A percentile compares a stretch with the other conserved stretches of the same genome.
These are phyloP conservation scores for Fusarium lyarnte DNA, from an alignment of 2,329 filamentous ascomycete genomes.

Conservation along the genomic window DNA sequence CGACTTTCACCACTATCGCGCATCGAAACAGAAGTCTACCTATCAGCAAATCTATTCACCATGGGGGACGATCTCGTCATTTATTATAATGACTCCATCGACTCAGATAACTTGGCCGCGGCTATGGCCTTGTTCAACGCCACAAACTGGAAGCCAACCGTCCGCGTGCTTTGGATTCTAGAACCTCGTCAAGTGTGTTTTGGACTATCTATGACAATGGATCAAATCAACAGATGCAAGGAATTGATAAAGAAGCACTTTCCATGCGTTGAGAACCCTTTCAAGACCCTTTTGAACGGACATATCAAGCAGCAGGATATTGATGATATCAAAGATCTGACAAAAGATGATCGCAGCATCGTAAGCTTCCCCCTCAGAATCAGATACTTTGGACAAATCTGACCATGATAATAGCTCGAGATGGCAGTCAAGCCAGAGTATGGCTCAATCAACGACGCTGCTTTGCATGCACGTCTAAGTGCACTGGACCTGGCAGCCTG, in stretches of 20 bases:
- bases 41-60: background rate
- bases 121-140: constrained; percentile 34
- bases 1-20: constrained; percentile 9
- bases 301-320: constrained; percentile 29
- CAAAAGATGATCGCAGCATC: constrained; percentile 13
- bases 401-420: constrained; percentile 11
- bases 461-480: constrained; percentile 30
- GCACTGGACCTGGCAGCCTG: constrained; percentile 36
- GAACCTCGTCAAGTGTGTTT: constrained; percentile 41
- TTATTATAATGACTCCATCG: constrained; percentile 43
- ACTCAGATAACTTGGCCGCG: constrained; percentile 40
- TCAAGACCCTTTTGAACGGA: constrained; percentile 38
- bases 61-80: constrained; percentile 37
- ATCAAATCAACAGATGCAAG: constrained; percentile 25
- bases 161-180: constrained; percentile 36
- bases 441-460: constrained; percentile 27
- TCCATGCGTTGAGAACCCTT: constrained; percentile 9
- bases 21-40: background rate
- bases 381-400: background rate
- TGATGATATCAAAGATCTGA: constrained; percentile 8
- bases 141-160: constrained; percentile 8
- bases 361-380: constrained; percentile 4
- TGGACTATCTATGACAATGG: constrained; percentile 25
- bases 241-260: constrained; percentile 32
- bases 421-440: constrained; percentile 30